Percentiles rank a stretch among this genome's conserved stretches.
Conservation (phyloP, 73 alveolate species). For the Paramecium biaurelia region DNA sequence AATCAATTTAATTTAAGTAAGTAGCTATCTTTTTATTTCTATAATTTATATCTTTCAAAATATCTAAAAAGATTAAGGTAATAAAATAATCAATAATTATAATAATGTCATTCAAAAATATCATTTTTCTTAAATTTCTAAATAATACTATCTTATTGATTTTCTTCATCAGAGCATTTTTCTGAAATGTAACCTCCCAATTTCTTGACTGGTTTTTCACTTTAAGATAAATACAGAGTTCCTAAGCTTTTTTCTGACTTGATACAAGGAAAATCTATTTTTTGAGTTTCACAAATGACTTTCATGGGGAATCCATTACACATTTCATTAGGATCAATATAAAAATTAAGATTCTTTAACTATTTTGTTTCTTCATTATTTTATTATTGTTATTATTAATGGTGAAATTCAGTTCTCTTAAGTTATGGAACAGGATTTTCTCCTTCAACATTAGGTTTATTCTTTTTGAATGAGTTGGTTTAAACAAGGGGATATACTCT, state of each 20-base stretch:
- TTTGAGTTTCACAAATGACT: background rate
- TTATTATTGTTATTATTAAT: too few species aligned
- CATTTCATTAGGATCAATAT: background rate
- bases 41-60: background rate
- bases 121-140: background rate
- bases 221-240: background rate
- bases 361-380: background rate
- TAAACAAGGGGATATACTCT: background rate
- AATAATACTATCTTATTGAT: background rate
- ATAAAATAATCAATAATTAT: background rate
- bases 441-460: background rate
- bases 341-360: background rate
- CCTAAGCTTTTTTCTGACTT: background rate
- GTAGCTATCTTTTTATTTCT: background rate
- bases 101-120: background rate
- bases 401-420: background rate
- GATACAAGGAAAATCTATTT: background rate
- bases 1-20: background rate
- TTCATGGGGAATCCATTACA: conserved; percentile 19
- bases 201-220: background rate
- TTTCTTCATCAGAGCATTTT: background rate
- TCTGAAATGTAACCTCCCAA: background rate
- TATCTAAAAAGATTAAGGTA: background rate
- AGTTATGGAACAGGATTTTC: background rate
- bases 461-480: background rate